Conservation (phyloP, 192 early-diverging fungal species). For the Lobosporangium transversale region DNA sequence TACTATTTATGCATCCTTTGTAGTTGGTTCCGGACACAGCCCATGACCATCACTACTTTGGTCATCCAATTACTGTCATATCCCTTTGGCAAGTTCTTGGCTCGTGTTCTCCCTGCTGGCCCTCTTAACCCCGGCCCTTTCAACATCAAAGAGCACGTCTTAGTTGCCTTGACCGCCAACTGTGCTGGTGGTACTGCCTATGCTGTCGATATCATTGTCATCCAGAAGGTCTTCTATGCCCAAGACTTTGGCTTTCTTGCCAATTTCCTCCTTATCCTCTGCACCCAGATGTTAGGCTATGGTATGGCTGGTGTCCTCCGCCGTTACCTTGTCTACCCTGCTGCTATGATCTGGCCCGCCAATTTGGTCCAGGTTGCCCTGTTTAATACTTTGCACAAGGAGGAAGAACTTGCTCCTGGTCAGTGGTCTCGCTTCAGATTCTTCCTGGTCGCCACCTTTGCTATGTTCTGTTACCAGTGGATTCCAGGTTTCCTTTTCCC, state of each 20-base stretch:
- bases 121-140: constrained; percentile 57
- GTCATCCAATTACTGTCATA: constrained; percentile 50
- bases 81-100: constrained; percentile 49
- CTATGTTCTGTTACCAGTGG: constrained; percentile 63
- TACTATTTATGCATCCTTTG: background rate
- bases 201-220: constrained; percentile 67
- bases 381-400: constrained; percentile 57
- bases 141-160: constrained; percentile 75
- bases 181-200: constrained; percentile 62
- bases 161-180: constrained; percentile 65
- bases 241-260: constrained; percentile 64
- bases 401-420: constrained; percentile 34
- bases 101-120: constrained; percentile 64
- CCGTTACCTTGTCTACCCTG: constrained; percentile 82
- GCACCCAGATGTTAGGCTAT: constrained; percentile 68
- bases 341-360: constrained; percentile 90
- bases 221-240: constrained; percentile 68
- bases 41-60: constrained; percentile 26
- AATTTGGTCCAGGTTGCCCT: constrained; percentile 66
- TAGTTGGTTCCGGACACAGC: constrained; percentile 44
- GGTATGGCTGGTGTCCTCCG: constrained; percentile 84
- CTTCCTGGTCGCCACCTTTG: constrained; percentile 57
- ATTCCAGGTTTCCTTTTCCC: constrained; percentile 59
- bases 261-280: constrained; percentile 65
- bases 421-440: constrained; percentile 51